A percentile compares a stretch with the other conserved stretches of the same genome.
phyloP scores from a whole-genome alignment of 2,329 filamentous ascomycete species.

The Sporothrix dimorphospora region DNA sequence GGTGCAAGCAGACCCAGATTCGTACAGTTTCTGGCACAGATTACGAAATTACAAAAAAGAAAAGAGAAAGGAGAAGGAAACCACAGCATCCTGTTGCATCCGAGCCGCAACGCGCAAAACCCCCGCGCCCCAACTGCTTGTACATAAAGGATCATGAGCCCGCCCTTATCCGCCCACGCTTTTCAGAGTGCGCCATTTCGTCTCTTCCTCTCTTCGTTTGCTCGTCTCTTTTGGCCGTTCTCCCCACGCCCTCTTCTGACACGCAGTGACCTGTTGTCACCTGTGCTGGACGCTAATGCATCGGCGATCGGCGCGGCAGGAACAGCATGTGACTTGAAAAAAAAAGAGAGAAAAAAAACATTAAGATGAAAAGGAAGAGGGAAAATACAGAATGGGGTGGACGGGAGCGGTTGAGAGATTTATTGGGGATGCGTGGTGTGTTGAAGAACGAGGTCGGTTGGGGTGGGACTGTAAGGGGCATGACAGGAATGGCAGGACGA shows the following conservation, averaged over 20 bases:
- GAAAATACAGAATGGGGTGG: conserved; percentile 30
- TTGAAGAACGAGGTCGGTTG: background rate
- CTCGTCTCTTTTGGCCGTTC: too few species aligned
- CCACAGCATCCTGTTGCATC: background rate
- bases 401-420: background rate
- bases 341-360: background rate
- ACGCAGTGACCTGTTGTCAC: conserved; percentile 18
- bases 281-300: conserved; percentile 23
- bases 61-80: background rate
- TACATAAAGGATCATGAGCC: background rate
- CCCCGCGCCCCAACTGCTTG: background rate
- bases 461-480: background rate
- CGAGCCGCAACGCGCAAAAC: background rate
- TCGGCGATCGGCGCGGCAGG: conserved; percentile 26
- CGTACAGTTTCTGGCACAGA: background rate
- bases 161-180: conserved; percentile 10
- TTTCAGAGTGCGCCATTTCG: background rate
- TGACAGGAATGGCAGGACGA: background rate
- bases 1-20: background rate
- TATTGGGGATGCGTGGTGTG: background rate
- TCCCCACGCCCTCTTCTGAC: conserved; percentile 5
- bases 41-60: conserved; percentile 2
- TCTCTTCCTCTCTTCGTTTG: background rate
- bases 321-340: conserved; percentile 23
- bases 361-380: background rate